Evolutionary conservation across 2,329 filamentous ascomycete genomes (phyloP), one percentile per base, ranked within the genome.

Genomic region (Arthroderma sp.): DNA sequence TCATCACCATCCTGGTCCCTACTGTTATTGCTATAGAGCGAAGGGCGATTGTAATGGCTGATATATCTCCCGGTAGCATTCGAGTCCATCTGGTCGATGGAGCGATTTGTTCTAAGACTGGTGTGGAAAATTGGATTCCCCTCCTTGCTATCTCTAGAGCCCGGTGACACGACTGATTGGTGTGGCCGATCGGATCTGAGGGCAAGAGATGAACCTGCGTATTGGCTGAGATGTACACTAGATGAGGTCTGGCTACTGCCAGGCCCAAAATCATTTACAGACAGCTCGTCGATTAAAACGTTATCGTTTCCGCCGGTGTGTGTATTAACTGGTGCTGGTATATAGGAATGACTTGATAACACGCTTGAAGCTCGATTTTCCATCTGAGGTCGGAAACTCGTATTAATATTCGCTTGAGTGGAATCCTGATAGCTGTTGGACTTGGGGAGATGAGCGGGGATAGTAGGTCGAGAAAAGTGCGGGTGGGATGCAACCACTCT

Each of bases 211-310:
- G 50, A 52, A 2, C 15, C 33, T 27, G 38, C 42, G 30, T 49
- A 28, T 22, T 44, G 42, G 34, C 47, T 53, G 8, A 53, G 36
- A 9, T 48, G 43, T 22, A 43, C 44, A n/a, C 37, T 51, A 8
- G 51, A 50, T 3, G 49, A 44, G 29, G 44, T 50, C 34, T 50
- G 51, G 36, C 44, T 50, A n/a, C 49, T 49, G 7, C 47, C 51
- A 6, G 51, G 51, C 1, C 49, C 49, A 22, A 22, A 22, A 22
- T 22, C 15, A 3, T 22, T 22, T 22, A 22, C 15, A 22, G 15
- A 22, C 15, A 22, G 15, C 15, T 22, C 15, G 15, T 22, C 15
- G 15, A 22, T 22, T 22, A 22, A 22, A 22, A 3, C 15, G 15
- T 3, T 3, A 22, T 22, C 15, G 3, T 3, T 3, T 22, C 15